Conservation (phyloP, 2,329 filamentous ascomycete genomes). For the Ophiostoma ulmi region DNA sequence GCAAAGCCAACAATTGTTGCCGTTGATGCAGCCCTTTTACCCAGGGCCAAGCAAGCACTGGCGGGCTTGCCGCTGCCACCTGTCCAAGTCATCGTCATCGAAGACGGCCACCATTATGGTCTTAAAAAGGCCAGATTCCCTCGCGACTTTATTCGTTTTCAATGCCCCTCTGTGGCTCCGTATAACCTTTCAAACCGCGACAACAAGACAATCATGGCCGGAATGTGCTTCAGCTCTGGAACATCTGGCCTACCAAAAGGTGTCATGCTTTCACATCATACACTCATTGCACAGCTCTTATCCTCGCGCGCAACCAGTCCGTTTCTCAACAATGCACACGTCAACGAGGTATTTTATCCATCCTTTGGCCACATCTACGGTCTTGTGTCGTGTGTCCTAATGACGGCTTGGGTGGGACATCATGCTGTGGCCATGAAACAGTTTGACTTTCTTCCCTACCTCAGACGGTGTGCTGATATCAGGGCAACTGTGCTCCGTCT, state of each 20-base stretch:
- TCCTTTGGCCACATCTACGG: background rate
- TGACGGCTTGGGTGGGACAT: background rate
- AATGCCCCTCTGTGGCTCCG: background rate
- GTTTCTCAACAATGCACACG: conserved; percentile 6
- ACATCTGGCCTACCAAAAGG: conserved; percentile 47
- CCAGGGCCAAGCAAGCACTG: background rate
- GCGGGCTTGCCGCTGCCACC: background rate
- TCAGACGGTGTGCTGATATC: background rate
- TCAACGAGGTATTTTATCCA: background rate
- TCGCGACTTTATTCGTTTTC: conserved; percentile 1
- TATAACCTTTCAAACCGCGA: conserved; percentile 7
- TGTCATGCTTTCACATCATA: conserved; percentile 43
- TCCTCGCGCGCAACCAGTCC: background rate
- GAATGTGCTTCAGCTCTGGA: conserved; percentile 45
- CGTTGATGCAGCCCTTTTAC: background rate
- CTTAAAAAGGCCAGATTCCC: background rate
- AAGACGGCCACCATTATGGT: background rate
- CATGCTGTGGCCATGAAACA: background rate
- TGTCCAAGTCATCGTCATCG: background rate
- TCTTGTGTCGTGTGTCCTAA: background rate
- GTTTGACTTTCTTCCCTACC: background rate
- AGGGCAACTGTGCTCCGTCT: background rate
- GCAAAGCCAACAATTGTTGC: background rate
- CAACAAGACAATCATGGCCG: conserved; percentile 22
- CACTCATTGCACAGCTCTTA: conserved; percentile 34